These are phyloP conservation scores for Medicago lupulina DNA, from an alignment of 306 rosid species.

Conservation along the genomic window DNA sequence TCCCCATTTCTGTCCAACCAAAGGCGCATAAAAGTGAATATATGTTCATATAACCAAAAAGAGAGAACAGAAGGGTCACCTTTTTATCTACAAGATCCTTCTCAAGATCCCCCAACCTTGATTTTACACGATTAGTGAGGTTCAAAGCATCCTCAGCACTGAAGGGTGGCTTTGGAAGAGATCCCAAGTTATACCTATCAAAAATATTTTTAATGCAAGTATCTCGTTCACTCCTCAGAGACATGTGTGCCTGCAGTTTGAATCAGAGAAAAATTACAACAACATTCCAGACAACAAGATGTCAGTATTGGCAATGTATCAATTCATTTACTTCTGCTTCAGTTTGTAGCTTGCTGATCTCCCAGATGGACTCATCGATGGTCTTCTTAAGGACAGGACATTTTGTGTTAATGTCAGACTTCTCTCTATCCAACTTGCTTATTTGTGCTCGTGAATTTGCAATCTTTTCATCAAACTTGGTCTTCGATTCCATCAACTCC, in stretches of 20 bases:
- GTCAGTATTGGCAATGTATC: constrained; percentile 32
- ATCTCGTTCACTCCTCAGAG: constrained; percentile 83
- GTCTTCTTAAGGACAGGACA: constrained; percentile 50
- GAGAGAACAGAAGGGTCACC: constrained; percentile 52
- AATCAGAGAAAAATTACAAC: constrained; percentile 42
- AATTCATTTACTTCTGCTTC: constrained; percentile 78
- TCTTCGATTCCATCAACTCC: constrained; percentile 87
- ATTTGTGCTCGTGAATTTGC: constrained; percentile 58
- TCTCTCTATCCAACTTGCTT: constrained; percentile 77
- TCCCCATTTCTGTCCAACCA: constrained; percentile 32
- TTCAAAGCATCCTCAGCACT: constrained; percentile 65
- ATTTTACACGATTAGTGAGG: constrained; percentile 71
- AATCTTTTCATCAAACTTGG: constrained; percentile 80
- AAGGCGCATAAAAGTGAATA: constrained; percentile 8
- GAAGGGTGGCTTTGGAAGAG: constrained; percentile 74
- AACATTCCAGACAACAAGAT: constrained; percentile 27
- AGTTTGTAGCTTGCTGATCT: constrained; percentile 76
- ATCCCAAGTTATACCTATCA: constrained; percentile 70
- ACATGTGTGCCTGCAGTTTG: constrained; percentile 71
- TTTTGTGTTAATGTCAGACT: constrained; percentile 55
- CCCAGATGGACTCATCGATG: constrained; percentile 51
- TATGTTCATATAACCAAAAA: not conserved
- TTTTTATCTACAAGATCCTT: constrained; percentile 78
- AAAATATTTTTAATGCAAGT: constrained; percentile 62
- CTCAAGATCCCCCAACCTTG: constrained; percentile 72